Percentiles rank a stretch among this genome's conserved stretches.
Evolutionary conservation across 2,329 filamentous ascomycete genomes (phyloP).

Genomic region (Scytalidium lignicola): DNA sequence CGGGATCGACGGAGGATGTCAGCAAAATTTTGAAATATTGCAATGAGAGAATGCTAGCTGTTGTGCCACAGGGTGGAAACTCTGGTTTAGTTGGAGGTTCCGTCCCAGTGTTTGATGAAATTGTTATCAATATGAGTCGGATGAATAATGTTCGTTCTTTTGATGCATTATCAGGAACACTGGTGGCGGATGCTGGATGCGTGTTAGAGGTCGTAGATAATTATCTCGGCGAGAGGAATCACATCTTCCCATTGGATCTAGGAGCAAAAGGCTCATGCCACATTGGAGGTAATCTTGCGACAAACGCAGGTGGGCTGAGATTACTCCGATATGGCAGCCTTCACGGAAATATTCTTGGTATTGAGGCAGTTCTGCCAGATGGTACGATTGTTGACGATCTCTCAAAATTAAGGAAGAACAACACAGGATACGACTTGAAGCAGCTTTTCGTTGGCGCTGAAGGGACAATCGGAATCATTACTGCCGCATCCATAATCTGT

Average conservation of each 20-base stretch:
- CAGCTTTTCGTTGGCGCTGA: slow-evolving; percentile 95
- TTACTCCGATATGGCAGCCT: slow-evolving; percentile 89
- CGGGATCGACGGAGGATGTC: slow-evolving; percentile 78
- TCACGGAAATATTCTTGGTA: slow-evolving; percentile 85
- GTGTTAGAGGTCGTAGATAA: slow-evolving; percentile 87
- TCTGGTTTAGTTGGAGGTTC: slow-evolving; percentile 93
- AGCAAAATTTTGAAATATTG: slow-evolving; percentile 91
- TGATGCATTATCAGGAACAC: slow-evolving; percentile 84
- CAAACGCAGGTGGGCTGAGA: slow-evolving; percentile 88
- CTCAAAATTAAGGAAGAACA: slow-evolving; percentile 88
- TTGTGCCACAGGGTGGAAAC: slow-evolving; percentile 96
- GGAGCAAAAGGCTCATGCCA: slow-evolving; percentile 97
- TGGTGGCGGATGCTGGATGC: slow-evolving; percentile 86
- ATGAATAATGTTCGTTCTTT: slow-evolving; percentile 92
- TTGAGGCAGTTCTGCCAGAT: slow-evolving; percentile 91
- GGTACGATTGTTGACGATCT: slow-evolving; percentile 90
- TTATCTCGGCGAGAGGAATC: slow-evolving; percentile 73
- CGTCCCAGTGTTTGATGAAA: slow-evolving; percentile 96
- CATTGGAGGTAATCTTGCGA: slow-evolving; percentile 91
- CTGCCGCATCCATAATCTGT: slow-evolving; percentile 81
- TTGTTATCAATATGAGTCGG: slow-evolving; percentile 82
- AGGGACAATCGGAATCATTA: slow-evolving; percentile 92
- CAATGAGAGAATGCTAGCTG: slow-evolving; percentile 85
- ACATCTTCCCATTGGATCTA: slow-evolving; percentile 95
- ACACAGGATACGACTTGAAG: slow-evolving; percentile 96